Evolutionary conservation across 2,329 filamentous ascomycete genomes (phyloP).

Genomic region (Nemania bipapillata): DNA sequence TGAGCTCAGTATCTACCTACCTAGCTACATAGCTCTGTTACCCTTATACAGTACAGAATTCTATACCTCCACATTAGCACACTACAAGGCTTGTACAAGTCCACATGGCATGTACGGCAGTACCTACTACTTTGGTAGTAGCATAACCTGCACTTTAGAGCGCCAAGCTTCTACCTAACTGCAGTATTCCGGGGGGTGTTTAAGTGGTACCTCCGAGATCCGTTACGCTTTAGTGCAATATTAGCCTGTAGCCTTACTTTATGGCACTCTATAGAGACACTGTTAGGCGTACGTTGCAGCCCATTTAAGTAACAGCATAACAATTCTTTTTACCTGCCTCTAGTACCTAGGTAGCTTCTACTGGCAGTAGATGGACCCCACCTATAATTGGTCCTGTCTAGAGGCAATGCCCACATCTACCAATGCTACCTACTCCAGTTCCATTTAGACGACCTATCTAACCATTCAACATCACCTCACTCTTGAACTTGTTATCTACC

Average conservation of each 20-base stretch:
- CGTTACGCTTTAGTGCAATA: background rate
- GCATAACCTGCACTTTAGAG: background rate
- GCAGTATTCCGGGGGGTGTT: conserved; percentile 16
- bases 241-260: background rate
- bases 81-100: background rate
- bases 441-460: too few relatives aligned
- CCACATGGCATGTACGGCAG: conserved; percentile 2
- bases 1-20: too few relatives aligned
- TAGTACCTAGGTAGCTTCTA: background rate
- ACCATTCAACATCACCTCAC: conserved; percentile 8
- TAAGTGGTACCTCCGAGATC: conserved; percentile 27
- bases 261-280: background rate
- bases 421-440: background rate
- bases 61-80: background rate
- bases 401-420: conserved; percentile 1
- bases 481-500: background rate
- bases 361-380: conserved; percentile 5
- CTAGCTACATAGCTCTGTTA: too few relatives aligned
- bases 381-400: conserved; percentile 24
- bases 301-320: conserved; percentile 15
- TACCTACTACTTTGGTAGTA: background rate
- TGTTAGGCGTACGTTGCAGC: background rate
- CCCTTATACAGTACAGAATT: too few relatives aligned
- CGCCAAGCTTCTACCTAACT: background rate
- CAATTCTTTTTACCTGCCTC: conserved; percentile 20